These are phyloP conservation scores for Exophiala spinifera DNA, from an alignment of 2,329 filamentous ascomycete genomes.

Conservation along the genomic window DNA sequence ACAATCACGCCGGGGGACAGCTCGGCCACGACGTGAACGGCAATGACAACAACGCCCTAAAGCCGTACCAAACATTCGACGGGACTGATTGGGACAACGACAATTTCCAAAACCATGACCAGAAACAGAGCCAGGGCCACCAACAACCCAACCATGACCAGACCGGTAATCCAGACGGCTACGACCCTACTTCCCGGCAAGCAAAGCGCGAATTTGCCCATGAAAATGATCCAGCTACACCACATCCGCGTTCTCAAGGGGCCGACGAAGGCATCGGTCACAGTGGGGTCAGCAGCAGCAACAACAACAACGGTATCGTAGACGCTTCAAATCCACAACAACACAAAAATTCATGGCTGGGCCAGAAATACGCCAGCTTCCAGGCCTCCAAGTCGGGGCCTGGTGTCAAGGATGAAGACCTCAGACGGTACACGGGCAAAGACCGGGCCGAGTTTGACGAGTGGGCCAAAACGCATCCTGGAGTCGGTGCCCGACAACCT, in stretches of 20 bases:
- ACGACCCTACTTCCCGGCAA: conserved; percentile 17
- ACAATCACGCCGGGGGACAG: neutral
- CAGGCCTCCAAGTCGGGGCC: conserved; percentile 12
- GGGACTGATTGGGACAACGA: conserved; percentile 18
- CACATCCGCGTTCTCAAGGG: no score
- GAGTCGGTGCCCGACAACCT: conserved; percentile 11
- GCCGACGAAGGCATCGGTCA: neutral
- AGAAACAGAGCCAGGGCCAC: neutral
- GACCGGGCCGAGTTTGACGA: conserved; percentile 16
- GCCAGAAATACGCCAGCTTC: conserved; percentile 19
- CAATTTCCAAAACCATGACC: neutral
- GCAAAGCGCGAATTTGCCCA: conserved; percentile 22
- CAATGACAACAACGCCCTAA: conserved; percentile 1
- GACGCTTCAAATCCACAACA: conserved; percentile 1
- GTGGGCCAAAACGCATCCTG: conserved; percentile 11
- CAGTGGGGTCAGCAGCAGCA: no score
- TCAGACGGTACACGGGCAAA: conserved; percentile 26
- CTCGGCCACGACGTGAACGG: neutral
- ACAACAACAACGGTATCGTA: neutral
- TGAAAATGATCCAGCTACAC: conserved; percentile 20
- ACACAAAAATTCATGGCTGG: conserved; percentile 19
- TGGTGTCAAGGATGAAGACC: conserved; percentile 20
- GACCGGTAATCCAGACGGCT: neutral
- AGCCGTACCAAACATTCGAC: conserved; percentile 21
- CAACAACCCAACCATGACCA: neutral